Conservation (phyloP, 1,284 basidiomycete species). For the Cryptococcus maquisensis region DNA sequence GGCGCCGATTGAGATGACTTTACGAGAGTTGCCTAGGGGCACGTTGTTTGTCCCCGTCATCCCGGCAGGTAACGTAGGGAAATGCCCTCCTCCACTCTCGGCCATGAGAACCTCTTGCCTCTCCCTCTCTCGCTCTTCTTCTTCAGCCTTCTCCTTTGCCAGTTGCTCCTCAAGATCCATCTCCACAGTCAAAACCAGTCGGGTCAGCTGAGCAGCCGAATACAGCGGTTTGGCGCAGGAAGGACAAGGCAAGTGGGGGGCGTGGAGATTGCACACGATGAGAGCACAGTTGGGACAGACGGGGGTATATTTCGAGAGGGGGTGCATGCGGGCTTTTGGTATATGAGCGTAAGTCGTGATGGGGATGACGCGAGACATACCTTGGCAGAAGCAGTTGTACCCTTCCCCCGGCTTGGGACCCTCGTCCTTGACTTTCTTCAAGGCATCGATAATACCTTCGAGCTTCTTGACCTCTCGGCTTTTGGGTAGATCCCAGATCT, state of each 20-base stretch:
- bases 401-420: slow-evolving; percentile 25
- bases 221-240: slow-evolving; percentile 43
- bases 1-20: slow-evolving; percentile 26
- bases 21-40: slow-evolving; percentile 12
- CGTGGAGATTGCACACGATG: slow-evolving; percentile 44
- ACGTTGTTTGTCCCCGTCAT: slow-evolving; percentile 2
- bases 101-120: slow-evolving; percentile 27
- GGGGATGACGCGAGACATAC: slow-evolving; percentile 27
- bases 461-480: slow-evolving; percentile 36
- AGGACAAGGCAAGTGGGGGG: slow-evolving; percentile 46
- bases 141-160: slow-evolving; percentile 29
- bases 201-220: slow-evolving; percentile 36
- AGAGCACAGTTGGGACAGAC: slow-evolving; percentile 47
- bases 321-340: slow-evolving; percentile 43
- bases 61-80: slow-evolving; percentile 35
- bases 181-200: slow-evolving; percentile 37
- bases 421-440: slow-evolving; percentile 31
- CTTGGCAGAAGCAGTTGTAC: slow-evolving; percentile 48
- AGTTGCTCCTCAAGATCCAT: slow-evolving; percentile 37
- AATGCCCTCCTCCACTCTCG: slow-evolving; percentile 43
- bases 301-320: slow-evolving; percentile 45
- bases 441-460: slow-evolving; percentile 31
- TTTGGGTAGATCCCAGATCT: slow-evolving; percentile 44
- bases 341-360: neutral
- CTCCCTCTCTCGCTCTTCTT: slow-evolving; percentile 29